These are phyloP conservation scores for Diaporthe humulicola DNA, from an alignment of 2,329 filamentous ascomycete genomes.

Conservation along the genomic window DNA sequence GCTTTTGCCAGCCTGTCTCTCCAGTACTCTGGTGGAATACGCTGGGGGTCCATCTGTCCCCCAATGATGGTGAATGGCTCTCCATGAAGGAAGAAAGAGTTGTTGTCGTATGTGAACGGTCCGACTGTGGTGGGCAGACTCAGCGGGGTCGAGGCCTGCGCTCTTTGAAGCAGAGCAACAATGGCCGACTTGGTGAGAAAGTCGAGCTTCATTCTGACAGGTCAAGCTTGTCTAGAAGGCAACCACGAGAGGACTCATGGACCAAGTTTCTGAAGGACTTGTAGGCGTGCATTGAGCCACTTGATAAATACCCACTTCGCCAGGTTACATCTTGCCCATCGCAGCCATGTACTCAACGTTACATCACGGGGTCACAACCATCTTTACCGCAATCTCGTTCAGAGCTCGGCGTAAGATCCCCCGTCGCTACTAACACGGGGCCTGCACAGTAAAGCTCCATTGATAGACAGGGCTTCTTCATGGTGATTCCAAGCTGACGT, in stretches of 20 bases:
- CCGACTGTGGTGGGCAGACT: conserved; percentile 11
- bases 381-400: neutral
- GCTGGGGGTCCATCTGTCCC: conserved; percentile 64
- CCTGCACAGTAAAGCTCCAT: neutral
- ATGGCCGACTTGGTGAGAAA: neutral
- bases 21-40: conserved; percentile 62
- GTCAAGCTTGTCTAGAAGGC: neutral
- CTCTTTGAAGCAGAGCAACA: neutral
- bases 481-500: neutral
- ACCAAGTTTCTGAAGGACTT: neutral
- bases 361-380: neutral
- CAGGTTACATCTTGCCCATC: conserved; percentile 12
- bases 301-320: neutral
- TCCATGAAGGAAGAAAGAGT: conserved; percentile 56
- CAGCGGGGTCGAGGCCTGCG: neutral
- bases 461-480: neutral
- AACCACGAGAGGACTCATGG: neutral
- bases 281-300: neutral
- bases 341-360: conserved; percentile 17
- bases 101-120: conserved; percentile 55
- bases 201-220: conserved; percentile 11
- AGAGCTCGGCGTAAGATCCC: conserved; percentile 3
- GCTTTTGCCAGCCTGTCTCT: conserved; percentile 58
- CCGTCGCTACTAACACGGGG: neutral
- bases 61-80: conserved; percentile 58